Base-by-base conservation (phyloP, 768 basidiomycete species). In the Heimioporus sp. region DNA sequence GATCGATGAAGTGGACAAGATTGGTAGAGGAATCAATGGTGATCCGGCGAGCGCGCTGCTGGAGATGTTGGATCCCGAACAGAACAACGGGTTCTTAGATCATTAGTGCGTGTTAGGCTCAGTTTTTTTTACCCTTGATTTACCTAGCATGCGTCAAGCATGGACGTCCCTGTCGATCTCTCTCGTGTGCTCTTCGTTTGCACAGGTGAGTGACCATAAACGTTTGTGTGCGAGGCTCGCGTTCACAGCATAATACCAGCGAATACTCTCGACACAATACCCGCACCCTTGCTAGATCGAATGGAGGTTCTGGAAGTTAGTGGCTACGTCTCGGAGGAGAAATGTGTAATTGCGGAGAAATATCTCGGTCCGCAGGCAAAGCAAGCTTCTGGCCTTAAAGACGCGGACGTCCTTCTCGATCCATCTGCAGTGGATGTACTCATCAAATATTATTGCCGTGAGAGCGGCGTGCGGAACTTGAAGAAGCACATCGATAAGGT, bases 401-500 rank as follows among this genome's bases (percentile, higher is more conserved):
- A 82, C 16, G 91, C 89, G 2, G 89, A 97, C 65, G 90, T 99
- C 4, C 69, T 79, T 48, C 73, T 99, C 15, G 86, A 91, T 17
- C 77, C 81, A 7, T 76, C 80, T 10, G 83, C 94, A 0, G 85
- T 98, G 41, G 92, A 95, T 59, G 73, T 82, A 11, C 78, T 99
- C 47, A 98, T 99, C 73, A 90, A 95, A 66, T 98, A 94, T 69
- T 98, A 98, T 70, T 95, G 92, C 66, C 81, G 97, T 20, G 97
- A 99, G 74, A 96, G 92, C 60, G 97, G 97, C 40, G 97, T 99
- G 30, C 78, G 97, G 44, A 93, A 94, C 65, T 65, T 99, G 67
- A 98, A 98, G 84, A 98, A 99, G 73, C 90, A 95, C 63, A 96
- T 99, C 49, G 96, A 99, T 65, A 98, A 98, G 85, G 93, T 92